Conservation (phyloP, 495 filamentous ascomycete species). For the Penicillium pulvis region DNA sequence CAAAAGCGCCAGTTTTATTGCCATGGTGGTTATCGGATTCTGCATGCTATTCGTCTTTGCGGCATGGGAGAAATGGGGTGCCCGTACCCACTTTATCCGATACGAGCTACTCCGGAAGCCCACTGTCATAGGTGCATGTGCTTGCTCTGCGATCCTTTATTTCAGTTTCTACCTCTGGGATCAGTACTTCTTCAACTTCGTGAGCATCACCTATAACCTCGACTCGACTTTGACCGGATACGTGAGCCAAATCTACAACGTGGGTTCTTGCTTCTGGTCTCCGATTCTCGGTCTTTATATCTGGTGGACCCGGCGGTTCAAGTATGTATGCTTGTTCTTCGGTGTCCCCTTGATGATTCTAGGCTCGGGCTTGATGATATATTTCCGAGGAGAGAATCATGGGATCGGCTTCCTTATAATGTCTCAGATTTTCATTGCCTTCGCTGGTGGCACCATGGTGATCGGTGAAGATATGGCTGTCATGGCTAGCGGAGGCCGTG, state of each 20-base stretch:
- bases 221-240: slow-evolving; percentile 60
- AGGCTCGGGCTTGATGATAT: slow-evolving; percentile 66
- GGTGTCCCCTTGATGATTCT: slow-evolving; percentile 66
- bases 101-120: slow-evolving; percentile 62
- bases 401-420: slow-evolving; percentile 71
- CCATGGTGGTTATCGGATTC: slow-evolving; percentile 58
- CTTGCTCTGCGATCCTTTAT: slow-evolving; percentile 56
- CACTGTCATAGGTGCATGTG: slow-evolving; percentile 65
- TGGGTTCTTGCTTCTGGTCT: slow-evolving; percentile 67
- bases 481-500: slow-evolving; percentile 64
- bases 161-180: slow-evolving; percentile 70
- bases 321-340: slow-evolving; percentile 59
- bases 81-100: slow-evolving; percentile 63
- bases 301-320: slow-evolving; percentile 58
- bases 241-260: slow-evolving; percentile 67
- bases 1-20: slow-evolving; percentile 54
- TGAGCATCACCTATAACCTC: slow-evolving; percentile 70
- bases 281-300: slow-evolving; percentile 60
- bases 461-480: slow-evolving; percentile 73
- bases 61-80: slow-evolving; percentile 58
- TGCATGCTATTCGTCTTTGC: slow-evolving; percentile 57
- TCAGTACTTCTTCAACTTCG: slow-evolving; percentile 67
- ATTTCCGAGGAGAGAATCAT: slow-evolving; percentile 63
- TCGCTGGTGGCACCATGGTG: slow-evolving; percentile 64
- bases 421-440: slow-evolving; percentile 79